These are phyloP conservation scores for Tricladium varicosporioides DNA, from an alignment of 2,329 filamentous ascomycete genomes.

Conservation along the genomic window DNA sequence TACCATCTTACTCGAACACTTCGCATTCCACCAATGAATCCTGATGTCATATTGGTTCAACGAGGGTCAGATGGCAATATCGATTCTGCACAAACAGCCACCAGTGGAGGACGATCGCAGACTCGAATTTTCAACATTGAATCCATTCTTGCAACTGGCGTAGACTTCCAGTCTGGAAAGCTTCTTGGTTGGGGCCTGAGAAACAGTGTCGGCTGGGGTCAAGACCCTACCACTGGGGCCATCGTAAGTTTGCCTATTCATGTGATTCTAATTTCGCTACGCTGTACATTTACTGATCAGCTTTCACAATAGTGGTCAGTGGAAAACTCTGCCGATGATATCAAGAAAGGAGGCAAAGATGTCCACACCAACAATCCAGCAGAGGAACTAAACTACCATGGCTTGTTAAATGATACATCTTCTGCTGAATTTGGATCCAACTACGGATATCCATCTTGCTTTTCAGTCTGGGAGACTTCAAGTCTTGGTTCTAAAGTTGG, in stretches of 20 bases:
- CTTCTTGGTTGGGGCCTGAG: conserved; percentile 16
- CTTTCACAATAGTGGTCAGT: conserved; percentile 9
- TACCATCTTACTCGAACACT: conserved; percentile 15
- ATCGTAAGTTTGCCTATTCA: conserved; percentile 2
- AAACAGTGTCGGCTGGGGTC: conserved; percentile 11
- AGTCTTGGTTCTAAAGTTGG: conserved; percentile 8
- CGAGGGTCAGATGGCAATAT: conserved; percentile 16
- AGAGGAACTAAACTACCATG: conserved; percentile 20
- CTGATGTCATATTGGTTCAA: conserved; percentile 10
- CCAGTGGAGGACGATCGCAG: conserved; percentile 8
- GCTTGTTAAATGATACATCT: conserved; percentile 5
- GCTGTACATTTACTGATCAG: background rate
- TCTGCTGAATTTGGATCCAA: conserved; percentile 8
- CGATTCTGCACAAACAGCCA: conserved; percentile 5
- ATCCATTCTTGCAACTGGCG: background rate
- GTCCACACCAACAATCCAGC: conserved; percentile 17
- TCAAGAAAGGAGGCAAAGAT: conserved; percentile 7
- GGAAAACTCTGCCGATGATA: conserved; percentile 15
- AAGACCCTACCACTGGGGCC: conserved; percentile 10
- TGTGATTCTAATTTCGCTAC: background rate
- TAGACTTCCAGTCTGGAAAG: conserved; percentile 6
- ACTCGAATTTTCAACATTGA: conserved; percentile 13
- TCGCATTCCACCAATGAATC: conserved; percentile 4
- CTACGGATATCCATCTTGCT: conserved; percentile 18
- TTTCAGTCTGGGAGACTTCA: conserved; percentile 11